Evolutionary conservation across 2,329 filamentous ascomycete species (phyloP), one percentile per base, ranked within the genome.

Genomic region (Trichoderma pleuroti): DNA sequence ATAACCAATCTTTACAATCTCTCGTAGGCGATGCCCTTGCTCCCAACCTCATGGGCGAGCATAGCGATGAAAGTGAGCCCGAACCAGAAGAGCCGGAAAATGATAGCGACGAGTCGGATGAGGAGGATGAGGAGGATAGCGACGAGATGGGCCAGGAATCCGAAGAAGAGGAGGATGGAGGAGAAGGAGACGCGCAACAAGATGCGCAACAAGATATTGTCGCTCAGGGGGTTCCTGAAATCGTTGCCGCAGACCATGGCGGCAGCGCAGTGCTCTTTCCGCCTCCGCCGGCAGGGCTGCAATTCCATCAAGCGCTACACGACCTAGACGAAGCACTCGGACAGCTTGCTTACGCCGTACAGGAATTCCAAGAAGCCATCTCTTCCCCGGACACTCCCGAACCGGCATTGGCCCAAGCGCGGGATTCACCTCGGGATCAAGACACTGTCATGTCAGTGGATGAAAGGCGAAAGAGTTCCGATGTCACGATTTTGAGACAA

Each of bases 51-150:
- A 14, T n/a, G 30, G 64, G 49, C n/a, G 59, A 46, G n/a, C 54
- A 68, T 9, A 69, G 62, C 24, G 72, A 74, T 21, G 68, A 72
- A 9, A 70, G 65, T 32, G 68, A 74, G 14, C 72, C 71, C 21
- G 71, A 72, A 1, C 61, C 49, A 60, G 74, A 72, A 12, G 72
- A 71, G 10, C 65, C 75, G 2, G 70, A 56, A 14, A 39, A 28
- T 26, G 73, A 73, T 2, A 75, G 62, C 3, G 74, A 70, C 1
- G 73, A 72, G 2, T 71, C 72, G 9, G 72, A 66, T 16, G 71
- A 70, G 8, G 24, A 46, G 6, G 73, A 42, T 9, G 52, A 21
- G 10, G 42, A 49, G 46, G 46, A 24, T 52, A 21, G 70, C 12
- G 71, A 69, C 9, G 71, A 73, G 2, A 34, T 34, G 18, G 74